Evolutionary conservation across 148 eudicot genomes (phyloP).

Genomic region (Pharnaceum exiguum): DNA sequence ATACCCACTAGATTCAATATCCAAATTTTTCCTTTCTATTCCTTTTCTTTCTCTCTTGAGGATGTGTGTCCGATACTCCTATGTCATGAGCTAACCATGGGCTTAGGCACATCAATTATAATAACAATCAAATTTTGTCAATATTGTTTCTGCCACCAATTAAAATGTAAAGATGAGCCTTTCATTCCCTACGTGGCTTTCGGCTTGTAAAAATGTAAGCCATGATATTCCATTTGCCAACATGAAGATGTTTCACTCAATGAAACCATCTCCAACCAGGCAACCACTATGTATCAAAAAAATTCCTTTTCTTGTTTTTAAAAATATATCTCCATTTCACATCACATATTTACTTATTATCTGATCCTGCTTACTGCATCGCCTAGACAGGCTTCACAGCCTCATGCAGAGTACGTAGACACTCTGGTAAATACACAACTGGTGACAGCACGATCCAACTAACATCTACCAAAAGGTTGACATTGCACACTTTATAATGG

Average conservation of each 20-base stretch:
- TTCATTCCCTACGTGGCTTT: too few relatives aligned
- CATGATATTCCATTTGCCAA: background rate
- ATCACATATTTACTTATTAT: background rate
- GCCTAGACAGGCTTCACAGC: background rate
- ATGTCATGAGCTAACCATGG: too few relatives aligned
- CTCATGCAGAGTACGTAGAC: background rate
- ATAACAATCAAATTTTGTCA: too few relatives aligned
- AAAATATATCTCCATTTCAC: background rate
- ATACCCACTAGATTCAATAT: slow-evolving; percentile 1
- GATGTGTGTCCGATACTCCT: too few relatives aligned
- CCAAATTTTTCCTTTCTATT: background rate
- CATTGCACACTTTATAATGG: too few relatives aligned
- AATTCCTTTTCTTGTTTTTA: background rate
- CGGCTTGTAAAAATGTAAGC: background rate
- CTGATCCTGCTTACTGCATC: background rate
- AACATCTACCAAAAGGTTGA: too few relatives aligned
- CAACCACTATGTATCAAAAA: too few relatives aligned
- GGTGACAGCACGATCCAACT: too few relatives aligned
- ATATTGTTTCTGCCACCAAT: too few relatives aligned
- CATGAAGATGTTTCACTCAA: background rate
- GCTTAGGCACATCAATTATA: too few relatives aligned
- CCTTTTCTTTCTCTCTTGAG: too few relatives aligned
- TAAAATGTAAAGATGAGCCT: too few relatives aligned
- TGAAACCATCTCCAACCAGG: background rate
- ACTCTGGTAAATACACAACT: background rate